Conservation (phyloP, 2,329 filamentous ascomycete genomes). For the Rutstroemia sydowiana region DNA sequence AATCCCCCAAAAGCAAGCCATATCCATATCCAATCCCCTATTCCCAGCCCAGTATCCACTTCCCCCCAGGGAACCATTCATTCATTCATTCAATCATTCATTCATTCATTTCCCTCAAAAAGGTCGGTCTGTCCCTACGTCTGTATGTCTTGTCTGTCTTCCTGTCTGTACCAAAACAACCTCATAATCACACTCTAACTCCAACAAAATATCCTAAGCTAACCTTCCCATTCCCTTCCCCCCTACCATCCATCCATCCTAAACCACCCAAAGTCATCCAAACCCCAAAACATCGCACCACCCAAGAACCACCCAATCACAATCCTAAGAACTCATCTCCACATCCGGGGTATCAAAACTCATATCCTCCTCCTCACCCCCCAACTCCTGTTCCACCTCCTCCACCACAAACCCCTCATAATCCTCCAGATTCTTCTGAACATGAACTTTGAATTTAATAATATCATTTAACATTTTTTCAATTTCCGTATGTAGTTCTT, state of each 20-base stretch:
- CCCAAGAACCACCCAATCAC: neutral
- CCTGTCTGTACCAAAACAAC: no score
- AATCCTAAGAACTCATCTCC: slow-evolving; percentile 32
- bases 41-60: no score
- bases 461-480: slow-evolving; percentile 95
- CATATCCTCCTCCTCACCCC: slow-evolving; percentile 50
- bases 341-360: slow-evolving; percentile 46
- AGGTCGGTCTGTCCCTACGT: no score
- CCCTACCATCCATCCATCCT: slow-evolving; percentile 9
- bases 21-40: no score
- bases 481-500: slow-evolving; percentile 95
- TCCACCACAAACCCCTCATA: slow-evolving; percentile 92
- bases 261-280: slow-evolving; percentile 8
- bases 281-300: neutral
- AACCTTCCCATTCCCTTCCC: no score
- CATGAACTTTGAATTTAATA: slow-evolving; percentile 96
- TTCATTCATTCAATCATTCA: no score
- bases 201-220: no score
- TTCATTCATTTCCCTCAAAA: no score
- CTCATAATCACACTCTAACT: no score
- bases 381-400: slow-evolving; percentile 80
- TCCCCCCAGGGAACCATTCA: no score
- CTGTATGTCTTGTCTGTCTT: no score
- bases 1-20: no score
- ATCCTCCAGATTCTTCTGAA: slow-evolving; percentile 86